These are phyloP conservation scores for Flaveria floridana DNA, from an alignment of 140 eudicot species.

Conservation along the genomic window DNA sequence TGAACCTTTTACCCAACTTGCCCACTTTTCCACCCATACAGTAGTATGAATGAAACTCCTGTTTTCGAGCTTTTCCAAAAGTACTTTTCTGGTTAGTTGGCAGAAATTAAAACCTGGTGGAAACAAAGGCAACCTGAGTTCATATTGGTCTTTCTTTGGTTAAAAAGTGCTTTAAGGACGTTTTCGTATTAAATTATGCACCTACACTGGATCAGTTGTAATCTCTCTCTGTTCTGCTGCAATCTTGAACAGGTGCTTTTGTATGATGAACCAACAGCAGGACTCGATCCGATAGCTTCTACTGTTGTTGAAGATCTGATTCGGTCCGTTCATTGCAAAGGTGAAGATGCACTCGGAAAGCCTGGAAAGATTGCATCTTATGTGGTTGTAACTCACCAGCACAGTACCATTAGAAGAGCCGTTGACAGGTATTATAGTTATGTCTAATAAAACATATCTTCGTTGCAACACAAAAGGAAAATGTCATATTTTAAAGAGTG, in stretches of 20 bases:
- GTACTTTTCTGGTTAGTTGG: not conserved
- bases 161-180: not conserved
- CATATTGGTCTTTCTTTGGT: not conserved
- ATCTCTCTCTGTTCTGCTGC: slow-evolving; percentile 7
- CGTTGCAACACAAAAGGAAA: too few relatives aligned
- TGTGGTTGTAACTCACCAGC: slow-evolving; percentile 96
- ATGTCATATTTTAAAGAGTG: not conserved
- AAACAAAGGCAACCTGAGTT: not conserved
- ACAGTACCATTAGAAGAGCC: slow-evolving; percentile 92
- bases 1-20: not conserved
- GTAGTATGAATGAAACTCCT: not conserved
- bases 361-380: slow-evolving; percentile 92
- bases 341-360: slow-evolving; percentile 75
- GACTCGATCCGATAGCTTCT: slow-evolving; percentile 98
- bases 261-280: slow-evolving; percentile 98
- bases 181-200: not conserved
- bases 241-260: slow-evolving; percentile 65
- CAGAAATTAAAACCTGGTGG: not conserved
- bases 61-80: not conserved
- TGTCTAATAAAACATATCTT: slow-evolving; percentile 1
- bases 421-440: slow-evolving; percentile 78
- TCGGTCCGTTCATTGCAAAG: slow-evolving; percentile 88
- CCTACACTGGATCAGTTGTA: not conserved
- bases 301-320: slow-evolving; percentile 97
- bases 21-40: not conserved